Evolutionary conservation across 2,329 filamentous ascomycete species (phyloP).

Genomic region (Claviceps citrina): DNA sequence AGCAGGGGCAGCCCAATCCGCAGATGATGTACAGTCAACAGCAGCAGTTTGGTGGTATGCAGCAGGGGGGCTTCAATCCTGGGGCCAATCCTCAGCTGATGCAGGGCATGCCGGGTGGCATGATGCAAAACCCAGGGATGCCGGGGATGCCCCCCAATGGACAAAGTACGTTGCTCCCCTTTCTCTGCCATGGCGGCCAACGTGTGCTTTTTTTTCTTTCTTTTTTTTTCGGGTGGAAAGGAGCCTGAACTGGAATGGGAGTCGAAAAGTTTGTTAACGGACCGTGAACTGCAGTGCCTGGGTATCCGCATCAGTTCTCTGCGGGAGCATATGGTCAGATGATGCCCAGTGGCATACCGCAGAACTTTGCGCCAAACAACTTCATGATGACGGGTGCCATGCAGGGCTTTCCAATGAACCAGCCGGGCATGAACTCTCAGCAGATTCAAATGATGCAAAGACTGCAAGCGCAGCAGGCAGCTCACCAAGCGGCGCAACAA

Average conservation of each 20-base stretch:
- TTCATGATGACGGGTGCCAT: slow-evolving; percentile 39
- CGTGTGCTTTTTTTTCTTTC: background rate
- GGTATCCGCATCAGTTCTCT: slow-evolving; percentile 43
- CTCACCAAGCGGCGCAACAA: slow-evolving; percentile 11
- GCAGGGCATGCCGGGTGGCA: slow-evolving; percentile 37
- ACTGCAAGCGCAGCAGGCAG: slow-evolving; percentile 17
- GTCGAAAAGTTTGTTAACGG: slow-evolving; percentile 10
- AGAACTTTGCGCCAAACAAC: slow-evolving; percentile 32
- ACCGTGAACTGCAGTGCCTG: slow-evolving; percentile 29
- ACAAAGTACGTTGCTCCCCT: slow-evolving; percentile 35
- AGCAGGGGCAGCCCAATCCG: slow-evolving; percentile 26
- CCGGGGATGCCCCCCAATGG: slow-evolving; percentile 43
- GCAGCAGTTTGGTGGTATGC: slow-evolving; percentile 40
- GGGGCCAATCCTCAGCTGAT: slow-evolving; percentile 41
- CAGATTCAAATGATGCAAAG: slow-evolving; percentile 31
- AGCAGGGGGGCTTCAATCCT: slow-evolving; percentile 34
- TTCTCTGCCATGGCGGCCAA: background rate
- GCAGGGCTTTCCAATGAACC: slow-evolving; percentile 41
- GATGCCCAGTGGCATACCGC: slow-evolving; percentile 32
- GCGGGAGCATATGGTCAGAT: slow-evolving; percentile 40
- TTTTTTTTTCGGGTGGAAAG: too few species aligned
- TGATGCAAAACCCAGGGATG: slow-evolving; percentile 49
- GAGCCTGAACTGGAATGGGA: too few species aligned
- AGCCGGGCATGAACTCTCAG: slow-evolving; percentile 33
- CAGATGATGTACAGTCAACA: slow-evolving; percentile 44